These are phyloP conservation scores for Metschnikowia vanudenii DNA, from an alignment of 805 yeast species.

Conservation along the genomic window DNA sequence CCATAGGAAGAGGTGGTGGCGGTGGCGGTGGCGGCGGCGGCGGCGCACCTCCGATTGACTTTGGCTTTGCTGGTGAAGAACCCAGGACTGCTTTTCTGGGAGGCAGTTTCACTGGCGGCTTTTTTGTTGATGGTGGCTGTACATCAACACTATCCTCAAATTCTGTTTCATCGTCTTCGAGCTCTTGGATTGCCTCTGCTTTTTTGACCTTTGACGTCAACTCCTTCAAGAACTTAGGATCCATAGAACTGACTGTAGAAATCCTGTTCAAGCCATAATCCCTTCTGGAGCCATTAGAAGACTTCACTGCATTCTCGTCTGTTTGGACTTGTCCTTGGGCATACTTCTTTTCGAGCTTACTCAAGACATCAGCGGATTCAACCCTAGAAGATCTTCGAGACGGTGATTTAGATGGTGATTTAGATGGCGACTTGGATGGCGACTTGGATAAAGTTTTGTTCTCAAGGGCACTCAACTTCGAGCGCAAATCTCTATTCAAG, in stretches of 20 bases:
- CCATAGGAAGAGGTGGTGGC: conserved; percentile 18
- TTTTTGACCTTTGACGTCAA: conserved; percentile 49
- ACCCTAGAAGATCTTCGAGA: conserved; percentile 15
- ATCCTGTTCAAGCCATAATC: conserved; percentile 31
- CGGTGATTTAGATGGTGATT: conserved; percentile 2
- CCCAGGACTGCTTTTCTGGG: background rate
- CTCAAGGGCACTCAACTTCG: conserved; percentile 31
- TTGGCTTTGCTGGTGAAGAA: background rate
- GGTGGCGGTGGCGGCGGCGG: conserved; percentile 29
- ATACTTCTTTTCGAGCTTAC: conserved; percentile 44
- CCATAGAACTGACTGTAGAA: conserved; percentile 39
- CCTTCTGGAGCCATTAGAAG: conserved; percentile 22
- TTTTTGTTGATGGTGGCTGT: background rate
- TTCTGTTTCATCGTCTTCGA: conserved; percentile 15
- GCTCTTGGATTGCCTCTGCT: conserved; percentile 33
- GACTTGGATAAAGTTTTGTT: background rate
- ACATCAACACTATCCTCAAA: conserved; percentile 10
- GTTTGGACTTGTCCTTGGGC: conserved; percentile 41
- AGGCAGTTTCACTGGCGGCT: background rate
- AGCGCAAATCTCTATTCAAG: conserved; percentile 39
- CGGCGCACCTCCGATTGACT: conserved; percentile 18
- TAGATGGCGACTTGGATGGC: conserved; percentile 5
- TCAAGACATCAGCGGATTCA: conserved; percentile 19
- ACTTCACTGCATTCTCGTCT: conserved; percentile 10
- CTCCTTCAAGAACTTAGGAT: conserved; percentile 54